phyloP scores from a whole-genome alignment of 495 filamentous ascomycete genomes.

The Pseudomonodictys pantanalensis region DNA sequence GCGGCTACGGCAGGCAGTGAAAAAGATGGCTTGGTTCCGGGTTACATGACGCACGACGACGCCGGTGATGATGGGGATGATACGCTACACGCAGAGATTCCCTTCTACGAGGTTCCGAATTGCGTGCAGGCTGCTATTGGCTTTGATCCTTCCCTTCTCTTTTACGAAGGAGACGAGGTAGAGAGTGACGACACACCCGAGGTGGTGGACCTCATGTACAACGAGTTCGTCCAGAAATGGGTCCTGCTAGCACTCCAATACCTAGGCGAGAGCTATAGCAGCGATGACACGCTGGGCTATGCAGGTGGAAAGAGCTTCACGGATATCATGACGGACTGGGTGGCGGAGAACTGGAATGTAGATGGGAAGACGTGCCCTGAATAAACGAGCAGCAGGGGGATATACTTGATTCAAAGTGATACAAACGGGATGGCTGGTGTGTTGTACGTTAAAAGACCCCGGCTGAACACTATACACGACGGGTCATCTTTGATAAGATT shows the following conservation, averaged over 20 bases:
- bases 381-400: too few species aligned
- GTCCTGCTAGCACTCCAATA: conserved; percentile 70
- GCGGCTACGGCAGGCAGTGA: not conserved
- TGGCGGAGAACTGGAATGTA: conserved; percentile 69
- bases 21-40: conserved; percentile 45
- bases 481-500: too few species aligned
- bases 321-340: conserved; percentile 71
- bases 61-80: conserved; percentile 86
- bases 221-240: conserved; percentile 84
- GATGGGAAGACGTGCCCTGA: conserved; percentile 17
- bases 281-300: conserved; percentile 61
- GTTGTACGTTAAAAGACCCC: too few species aligned
- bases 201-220: conserved; percentile 77
- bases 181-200: conserved; percentile 52
- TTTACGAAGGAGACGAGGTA: too few species aligned
- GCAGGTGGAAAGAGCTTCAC: conserved; percentile 67
- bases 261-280: conserved; percentile 58
- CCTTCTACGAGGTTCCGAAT: conserved; percentile 77
- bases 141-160: conserved; percentile 52
- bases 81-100: conserved; percentile 71
- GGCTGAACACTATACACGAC: too few species aligned
- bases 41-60: conserved; percentile 89
- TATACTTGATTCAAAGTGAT: too few species aligned
- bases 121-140: conserved; percentile 66
- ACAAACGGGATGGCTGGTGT: too few species aligned